These are phyloP conservation scores for Venturia pyrina DNA, from an alignment of 2,329 filamentous ascomycete species.

Conservation along the genomic window DNA sequence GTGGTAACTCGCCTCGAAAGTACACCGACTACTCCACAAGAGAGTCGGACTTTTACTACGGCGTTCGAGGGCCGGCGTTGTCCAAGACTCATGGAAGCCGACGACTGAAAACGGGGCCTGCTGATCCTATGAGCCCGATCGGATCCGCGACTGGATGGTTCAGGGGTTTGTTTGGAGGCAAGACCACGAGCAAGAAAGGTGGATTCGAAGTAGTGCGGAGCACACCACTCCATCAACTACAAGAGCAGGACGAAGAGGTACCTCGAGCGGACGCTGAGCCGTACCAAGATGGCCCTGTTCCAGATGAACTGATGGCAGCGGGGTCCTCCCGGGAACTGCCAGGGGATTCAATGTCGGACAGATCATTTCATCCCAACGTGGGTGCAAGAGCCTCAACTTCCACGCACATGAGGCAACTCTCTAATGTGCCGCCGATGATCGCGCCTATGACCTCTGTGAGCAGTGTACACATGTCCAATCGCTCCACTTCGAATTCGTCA, in stretches of 20 bases:
- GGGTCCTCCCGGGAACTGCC: background rate
- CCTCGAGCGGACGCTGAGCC: background rate
- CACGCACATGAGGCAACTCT: conserved; percentile 5
- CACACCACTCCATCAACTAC: conserved; percentile 11
- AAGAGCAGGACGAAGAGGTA: conserved; percentile 10
- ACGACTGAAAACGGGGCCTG: conserved; percentile 84
- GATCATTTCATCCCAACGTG: background rate
- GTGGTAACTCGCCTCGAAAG: conserved; percentile 26
- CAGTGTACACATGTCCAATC: conserved; percentile 4
- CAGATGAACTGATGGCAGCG: background rate
- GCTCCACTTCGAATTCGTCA: conserved; percentile 2
- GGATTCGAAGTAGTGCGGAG: conserved; percentile 95
- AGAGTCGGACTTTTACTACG: conserved; percentile 96
- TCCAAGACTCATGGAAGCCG: conserved; percentile 64
- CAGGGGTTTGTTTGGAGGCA: conserved; percentile 65
- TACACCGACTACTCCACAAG: conserved; percentile 77
- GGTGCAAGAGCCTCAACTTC: background rate
- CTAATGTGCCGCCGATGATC: conserved; percentile 1
- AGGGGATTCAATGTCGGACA: background rate
- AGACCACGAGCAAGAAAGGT: conserved; percentile 89
- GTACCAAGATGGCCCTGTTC: conserved; percentile 4
- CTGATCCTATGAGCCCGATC: conserved; percentile 85
- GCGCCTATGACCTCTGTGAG: conserved; percentile 1
- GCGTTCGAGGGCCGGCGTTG: conserved; percentile 77
- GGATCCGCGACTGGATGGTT: conserved; percentile 87